phyloP scores from a whole-genome alignment of 768 basidiomycete genomes.

The Chalciporus sphaerocephalus region DNA sequence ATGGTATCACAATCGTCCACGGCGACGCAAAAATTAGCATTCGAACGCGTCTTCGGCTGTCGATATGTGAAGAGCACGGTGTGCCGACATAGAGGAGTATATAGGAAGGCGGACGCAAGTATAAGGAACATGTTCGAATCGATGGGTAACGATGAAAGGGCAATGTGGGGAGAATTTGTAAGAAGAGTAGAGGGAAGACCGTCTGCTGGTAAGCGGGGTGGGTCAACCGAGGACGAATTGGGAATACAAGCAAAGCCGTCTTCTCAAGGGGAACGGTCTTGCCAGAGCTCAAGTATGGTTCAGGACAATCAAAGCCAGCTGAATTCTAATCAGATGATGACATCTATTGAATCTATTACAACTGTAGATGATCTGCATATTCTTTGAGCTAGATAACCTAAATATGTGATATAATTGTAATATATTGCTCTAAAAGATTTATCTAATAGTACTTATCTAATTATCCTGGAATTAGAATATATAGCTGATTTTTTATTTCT shows the following conservation, averaged over 20 bases:
- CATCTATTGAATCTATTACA: slow-evolving; percentile 16
- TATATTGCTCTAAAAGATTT: too few relatives aligned
- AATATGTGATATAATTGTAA: too few relatives aligned
- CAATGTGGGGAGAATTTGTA: slow-evolving; percentile 69
- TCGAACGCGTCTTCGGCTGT: slow-evolving; percentile 66
- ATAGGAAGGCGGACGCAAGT: slow-evolving; percentile 50
- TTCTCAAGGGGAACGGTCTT: slow-evolving; percentile 1
- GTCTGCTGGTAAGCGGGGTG: slow-evolving; percentile 26
- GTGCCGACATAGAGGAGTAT: slow-evolving; percentile 65
- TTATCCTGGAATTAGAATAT: too few relatives aligned
- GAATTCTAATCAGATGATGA: slow-evolving; percentile 16
- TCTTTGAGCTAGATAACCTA: neutral
- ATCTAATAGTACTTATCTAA: too few relatives aligned
- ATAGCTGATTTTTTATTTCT: too few relatives aligned
- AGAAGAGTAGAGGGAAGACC: slow-evolving; percentile 53
- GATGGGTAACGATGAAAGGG: slow-evolving; percentile 51
- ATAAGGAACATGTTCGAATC: slow-evolving; percentile 50
- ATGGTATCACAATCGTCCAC: slow-evolving; percentile 33
- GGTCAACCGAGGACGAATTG: slow-evolving; percentile 19
- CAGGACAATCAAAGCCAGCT: slow-evolving; percentile 21
- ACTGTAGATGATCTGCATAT: slow-evolving; percentile 6
- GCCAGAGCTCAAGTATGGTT: slow-evolving; percentile 1
- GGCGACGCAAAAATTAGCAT: slow-evolving; percentile 62
- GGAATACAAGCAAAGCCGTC: slow-evolving; percentile 17
- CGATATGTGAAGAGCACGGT: slow-evolving; percentile 73